Conservation (phyloP, 495 filamentous ascomycete species). For the Podospora tetraspora region DNA sequence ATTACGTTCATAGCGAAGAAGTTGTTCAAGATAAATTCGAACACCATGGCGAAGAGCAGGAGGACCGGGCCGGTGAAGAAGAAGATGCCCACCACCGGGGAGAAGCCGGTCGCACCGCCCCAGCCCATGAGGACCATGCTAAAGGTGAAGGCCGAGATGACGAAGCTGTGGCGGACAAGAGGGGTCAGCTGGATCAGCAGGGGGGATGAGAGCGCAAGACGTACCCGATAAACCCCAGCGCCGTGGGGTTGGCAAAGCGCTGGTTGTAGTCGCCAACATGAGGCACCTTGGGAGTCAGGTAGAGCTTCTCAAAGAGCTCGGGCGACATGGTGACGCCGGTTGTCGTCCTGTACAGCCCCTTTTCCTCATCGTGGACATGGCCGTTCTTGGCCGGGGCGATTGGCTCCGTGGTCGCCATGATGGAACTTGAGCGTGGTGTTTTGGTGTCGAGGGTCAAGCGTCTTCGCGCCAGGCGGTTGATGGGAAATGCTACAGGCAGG, state of each 20-base stretch:
- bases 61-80: conserved; percentile 51
- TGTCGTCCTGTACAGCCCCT: conserved; percentile 33
- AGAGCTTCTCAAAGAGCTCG: conserved; percentile 55
- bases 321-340: conserved; percentile 46
- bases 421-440: not conserved
- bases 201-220: conserved; percentile 1
- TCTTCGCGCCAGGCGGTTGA: not conserved
- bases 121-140: conserved; percentile 50
- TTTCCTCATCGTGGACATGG: conserved; percentile 32
- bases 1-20: conserved; percentile 55
- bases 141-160: conserved; percentile 45
- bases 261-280: conserved; percentile 43
- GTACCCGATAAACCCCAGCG: conserved; percentile 49
- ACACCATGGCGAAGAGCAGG: conserved; percentile 43
- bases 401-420: conserved; percentile 8
- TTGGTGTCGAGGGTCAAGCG: not conserved
- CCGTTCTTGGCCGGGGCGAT: conserved; percentile 6
- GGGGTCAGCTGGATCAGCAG: not conserved
- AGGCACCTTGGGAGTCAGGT: conserved; percentile 49
- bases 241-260: conserved; percentile 51
- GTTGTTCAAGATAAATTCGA: conserved; percentile 49
- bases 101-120: conserved; percentile 44
- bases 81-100: conserved; percentile 51
- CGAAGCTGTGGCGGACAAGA: conserved; percentile 35
- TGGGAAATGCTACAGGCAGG: not conserved